A percentile compares a stretch with the other conserved stretches of the same genome.
phyloP scores from a whole-genome alignment of 179 eudicot species.

The Camellia oleifera region DNA sequence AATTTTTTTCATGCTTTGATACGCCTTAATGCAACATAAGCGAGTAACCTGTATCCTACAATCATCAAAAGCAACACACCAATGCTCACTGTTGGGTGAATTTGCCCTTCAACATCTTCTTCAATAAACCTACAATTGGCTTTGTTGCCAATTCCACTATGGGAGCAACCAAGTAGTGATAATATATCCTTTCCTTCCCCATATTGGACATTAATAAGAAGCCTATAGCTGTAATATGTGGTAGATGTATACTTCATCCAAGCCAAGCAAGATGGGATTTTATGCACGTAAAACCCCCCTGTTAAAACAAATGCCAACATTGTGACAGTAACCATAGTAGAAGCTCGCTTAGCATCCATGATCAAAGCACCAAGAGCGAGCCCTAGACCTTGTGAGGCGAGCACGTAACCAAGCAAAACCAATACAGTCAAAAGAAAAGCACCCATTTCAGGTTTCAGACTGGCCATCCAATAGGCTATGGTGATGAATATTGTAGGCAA shows the following conservation, averaged over 20 bases:
- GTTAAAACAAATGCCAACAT: constrained; percentile 89
- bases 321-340: constrained; percentile 77
- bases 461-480: constrained; percentile 79
- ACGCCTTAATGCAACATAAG: constrained; percentile 60
- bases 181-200: constrained; percentile 53
- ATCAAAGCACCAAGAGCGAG: constrained; percentile 81
- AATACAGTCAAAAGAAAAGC: constrained; percentile 51
- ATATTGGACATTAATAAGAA: constrained; percentile 72
- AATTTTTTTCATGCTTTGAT: constrained; percentile 30
- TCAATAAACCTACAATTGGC: constrained; percentile 64
- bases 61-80: constrained; percentile 53
- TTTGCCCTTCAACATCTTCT: constrained; percentile 65
- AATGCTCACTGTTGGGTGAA: constrained; percentile 45
- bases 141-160: constrained; percentile 12
- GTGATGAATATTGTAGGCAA: constrained; percentile 65
- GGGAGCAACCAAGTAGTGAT: constrained; percentile 45
- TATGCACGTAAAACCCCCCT: constrained; percentile 90
- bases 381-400: constrained; percentile 90
- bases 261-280: constrained; percentile 58
- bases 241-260: constrained; percentile 78
- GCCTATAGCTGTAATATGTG: constrained; percentile 65
- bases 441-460: constrained; percentile 51
- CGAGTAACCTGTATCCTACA: constrained; percentile 64
- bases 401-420: constrained; percentile 63
- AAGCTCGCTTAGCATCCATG: constrained; percentile 96